These are phyloP conservation scores for Laburnicola sp. DNA, from an alignment of 2,329 filamentous ascomycete genomes.

Conservation along the genomic window DNA sequence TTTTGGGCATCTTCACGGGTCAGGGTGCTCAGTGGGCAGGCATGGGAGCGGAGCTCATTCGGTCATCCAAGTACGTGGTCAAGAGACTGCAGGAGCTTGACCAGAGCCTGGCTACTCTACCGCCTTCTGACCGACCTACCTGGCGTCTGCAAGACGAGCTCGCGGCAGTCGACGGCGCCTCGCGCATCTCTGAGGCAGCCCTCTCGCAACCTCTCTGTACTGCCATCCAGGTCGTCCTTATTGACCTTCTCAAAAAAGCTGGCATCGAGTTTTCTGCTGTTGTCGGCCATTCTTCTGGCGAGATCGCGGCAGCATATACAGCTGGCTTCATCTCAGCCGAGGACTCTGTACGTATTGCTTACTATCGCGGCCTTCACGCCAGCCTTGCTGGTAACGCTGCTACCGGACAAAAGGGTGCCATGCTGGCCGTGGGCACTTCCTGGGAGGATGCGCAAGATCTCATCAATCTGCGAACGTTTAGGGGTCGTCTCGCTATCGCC, in stretches of 20 bases:
- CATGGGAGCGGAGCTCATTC: constrained; percentile 13
- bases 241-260: constrained; percentile 4
- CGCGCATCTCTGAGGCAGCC: neutral
- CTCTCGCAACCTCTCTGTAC: constrained; percentile 17
- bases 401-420: constrained; percentile 15
- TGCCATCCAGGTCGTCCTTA: neutral
- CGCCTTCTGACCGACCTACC: neutral
- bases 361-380: constrained; percentile 20
- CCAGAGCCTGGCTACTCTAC: neutral
- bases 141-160: constrained; percentile 14
- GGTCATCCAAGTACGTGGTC: neutral
- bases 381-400: neutral
- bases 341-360: constrained; percentile 23
- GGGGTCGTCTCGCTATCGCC: constrained; percentile 25
- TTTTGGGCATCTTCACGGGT: constrained; percentile 22
- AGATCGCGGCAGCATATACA: constrained; percentile 20
- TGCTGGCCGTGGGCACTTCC: constrained; percentile 30
- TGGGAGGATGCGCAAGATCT: constrained; percentile 10
- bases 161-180: neutral
- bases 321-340: constrained; percentile 11
- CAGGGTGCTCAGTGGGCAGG: constrained; percentile 23
- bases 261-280: constrained; percentile 6
- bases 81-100: neutral
- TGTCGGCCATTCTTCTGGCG: constrained; percentile 7
- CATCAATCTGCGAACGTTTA: constrained; percentile 31